Evolutionary conservation across 768 basidiomycete genomes (phyloP), one percentile per base, ranked within the genome.

Genomic region (Boletus huronensis): DNA sequence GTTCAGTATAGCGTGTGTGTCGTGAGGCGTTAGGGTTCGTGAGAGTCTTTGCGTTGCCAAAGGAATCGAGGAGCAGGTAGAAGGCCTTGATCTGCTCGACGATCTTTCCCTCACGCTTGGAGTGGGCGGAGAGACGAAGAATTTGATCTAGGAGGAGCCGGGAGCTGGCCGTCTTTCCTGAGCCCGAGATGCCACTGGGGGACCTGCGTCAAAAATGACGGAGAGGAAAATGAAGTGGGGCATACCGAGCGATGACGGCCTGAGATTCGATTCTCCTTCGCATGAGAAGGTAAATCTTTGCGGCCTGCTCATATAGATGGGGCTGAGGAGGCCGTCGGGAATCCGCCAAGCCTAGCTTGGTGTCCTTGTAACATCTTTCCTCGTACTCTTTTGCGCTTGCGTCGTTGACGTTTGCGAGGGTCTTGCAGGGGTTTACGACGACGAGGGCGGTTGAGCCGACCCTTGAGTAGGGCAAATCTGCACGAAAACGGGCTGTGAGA

Each of bases 31-130:
- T 83, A 19, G 83, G 78, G 63, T 82, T 85, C 62, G 77, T 70
- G 63, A 75, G 71, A 34, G 85, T 82, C 74, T 87, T 87, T 58
- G 85, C 82, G 59, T 79, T 79, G 44, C 85, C 84, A 68, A 87
- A 87, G 48, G 85, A 76, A 55, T 82, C 78, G 64, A 87, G 79
- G 52, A 87, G 64, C 40, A 79, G 74, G 39, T 72, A 65, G 56
- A 85, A 74, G 19, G 82, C 77, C 53, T 76, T 74, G 71, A 85
- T 74, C 62, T 82, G 83, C 47, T 82, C 80, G 17, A 78, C 75
- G 39, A 83, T 70, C 57, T 75, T 75, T 31, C 58, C 60, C 56
- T 84, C 81, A 52, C 77, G 73, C 69, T 82, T 82, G 3, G 82
- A 79, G 58, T 80, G 80, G 11, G 84, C 70, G 13, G 83, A 82